Evolutionary conservation across 2,329 filamentous ascomycete genomes (phyloP).

Genomic region (Thielaviopsis musarum): DNA sequence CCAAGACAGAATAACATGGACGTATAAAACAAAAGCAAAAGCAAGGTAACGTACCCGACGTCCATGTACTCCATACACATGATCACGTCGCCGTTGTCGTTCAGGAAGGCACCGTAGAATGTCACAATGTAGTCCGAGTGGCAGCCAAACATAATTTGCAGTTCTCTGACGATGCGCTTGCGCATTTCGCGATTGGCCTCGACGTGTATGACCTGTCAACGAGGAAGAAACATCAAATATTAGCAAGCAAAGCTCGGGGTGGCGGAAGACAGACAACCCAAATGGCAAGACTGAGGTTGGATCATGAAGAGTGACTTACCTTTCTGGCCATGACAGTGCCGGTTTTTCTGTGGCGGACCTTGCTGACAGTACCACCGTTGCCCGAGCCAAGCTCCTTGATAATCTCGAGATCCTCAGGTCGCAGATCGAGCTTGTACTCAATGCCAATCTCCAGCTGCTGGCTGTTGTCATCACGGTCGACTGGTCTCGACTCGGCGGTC

Average conservation of each 20-base stretch:
- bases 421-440: constrained; percentile 86
- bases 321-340: constrained; percentile 97
- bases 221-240: not conserved
- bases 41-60: constrained; percentile 57
- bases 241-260: not conserved
- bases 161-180: constrained; percentile 88
- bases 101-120: constrained; percentile 94
- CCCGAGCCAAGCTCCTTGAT: constrained; percentile 89
- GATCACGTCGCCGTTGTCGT: constrained; percentile 91
- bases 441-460: constrained; percentile 81
- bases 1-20: not conserved
- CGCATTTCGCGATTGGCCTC: constrained; percentile 95
- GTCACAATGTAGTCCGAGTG: constrained; percentile 94
- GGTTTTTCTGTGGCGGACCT: constrained; percentile 86
- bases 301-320: constrained; percentile 32
- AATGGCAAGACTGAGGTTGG: not conserved
- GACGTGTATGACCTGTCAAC: constrained; percentile 77
- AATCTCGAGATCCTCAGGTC: constrained; percentile 80
- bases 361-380: constrained; percentile 96
- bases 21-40: not conserved
- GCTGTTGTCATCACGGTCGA: constrained; percentile 39
- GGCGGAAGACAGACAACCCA: not conserved
- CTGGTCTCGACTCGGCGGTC: constrained; percentile 55
- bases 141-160: constrained; percentile 97
- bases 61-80: constrained; percentile 99